Evolutionary conservation across 352 stramenopile species (phyloP).

Genomic region (Phytophthora idaei): DNA sequence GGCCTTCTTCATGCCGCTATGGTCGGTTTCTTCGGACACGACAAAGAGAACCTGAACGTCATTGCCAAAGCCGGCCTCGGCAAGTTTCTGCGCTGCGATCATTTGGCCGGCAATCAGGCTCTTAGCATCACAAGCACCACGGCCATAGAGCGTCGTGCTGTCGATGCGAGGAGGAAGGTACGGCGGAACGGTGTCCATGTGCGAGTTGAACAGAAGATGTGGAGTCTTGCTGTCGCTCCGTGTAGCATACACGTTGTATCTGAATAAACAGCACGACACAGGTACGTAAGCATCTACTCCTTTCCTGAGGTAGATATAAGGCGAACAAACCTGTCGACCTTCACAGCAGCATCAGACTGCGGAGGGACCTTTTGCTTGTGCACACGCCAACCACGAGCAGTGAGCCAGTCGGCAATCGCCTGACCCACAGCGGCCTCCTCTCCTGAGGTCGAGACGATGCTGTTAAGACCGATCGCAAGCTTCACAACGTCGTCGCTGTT

Average conservation of each 20-base stretch:
- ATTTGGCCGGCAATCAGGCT: constrained; percentile 84
- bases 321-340: constrained; percentile 53
- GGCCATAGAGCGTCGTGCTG: constrained; percentile 72
- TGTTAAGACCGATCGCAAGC: constrained; percentile 72
- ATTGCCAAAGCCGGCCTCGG: constrained; percentile 54
- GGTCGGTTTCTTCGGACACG: constrained; percentile 88
- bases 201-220: constrained; percentile 83
- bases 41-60: constrained; percentile 85
- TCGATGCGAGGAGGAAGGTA: constrained; percentile 72
- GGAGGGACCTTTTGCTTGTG: constrained; percentile 75
- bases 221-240: constrained; percentile 60
- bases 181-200: constrained; percentile 86
- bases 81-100: constrained; percentile 74
- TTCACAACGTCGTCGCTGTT: constrained; percentile 71
- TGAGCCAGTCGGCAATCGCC: constrained; percentile 70
- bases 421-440: constrained; percentile 77
- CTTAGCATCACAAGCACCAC: constrained; percentile 86
- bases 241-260: constrained; percentile 80
- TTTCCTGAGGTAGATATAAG: not conserved
- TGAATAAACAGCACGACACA: constrained; percentile 25
- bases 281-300: not conserved
- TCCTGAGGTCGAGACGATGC: constrained; percentile 70
- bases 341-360: constrained; percentile 61
- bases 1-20: constrained; percentile 89
- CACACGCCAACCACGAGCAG: constrained; percentile 69